phyloP scores from a whole-genome alignment of 208 protist genomes.

The Trypanosoma mega region DNA sequence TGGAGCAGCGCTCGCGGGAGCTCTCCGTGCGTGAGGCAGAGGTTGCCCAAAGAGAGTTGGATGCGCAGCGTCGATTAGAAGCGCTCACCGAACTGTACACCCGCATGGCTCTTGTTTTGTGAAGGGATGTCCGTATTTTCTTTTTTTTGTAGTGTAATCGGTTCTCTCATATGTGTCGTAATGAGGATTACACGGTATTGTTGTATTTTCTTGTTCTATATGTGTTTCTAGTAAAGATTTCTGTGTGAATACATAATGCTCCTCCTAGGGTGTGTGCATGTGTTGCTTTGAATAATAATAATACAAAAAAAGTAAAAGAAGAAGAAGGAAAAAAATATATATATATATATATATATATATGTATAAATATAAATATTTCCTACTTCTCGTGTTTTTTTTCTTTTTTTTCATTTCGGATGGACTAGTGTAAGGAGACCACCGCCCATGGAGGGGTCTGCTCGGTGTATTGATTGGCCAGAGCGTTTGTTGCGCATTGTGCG shows the following conservation, averaged over 20 bases:
- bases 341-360: not conserved
- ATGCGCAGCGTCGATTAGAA: conserved; percentile 2
- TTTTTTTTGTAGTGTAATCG: no score
- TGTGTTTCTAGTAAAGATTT: no score
- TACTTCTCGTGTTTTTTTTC: conserved; percentile 16
- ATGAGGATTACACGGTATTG: no score
- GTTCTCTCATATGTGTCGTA: no score
- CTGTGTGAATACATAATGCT: conserved; percentile 2
- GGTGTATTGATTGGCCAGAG: conserved; percentile 52
- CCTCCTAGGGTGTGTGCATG: not conserved
- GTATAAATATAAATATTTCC: conserved; percentile 1
- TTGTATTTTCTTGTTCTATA: no score
- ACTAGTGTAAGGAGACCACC: not conserved
- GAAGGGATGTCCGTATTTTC: no score
- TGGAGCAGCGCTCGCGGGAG: conserved; percentile 13
- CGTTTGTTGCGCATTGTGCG: conserved; percentile 42
- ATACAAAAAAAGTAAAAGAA: no score
- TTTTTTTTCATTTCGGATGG: not conserved
- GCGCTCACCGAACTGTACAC: not conserved
- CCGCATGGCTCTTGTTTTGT: no score
- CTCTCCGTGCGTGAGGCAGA: conserved; percentile 14
- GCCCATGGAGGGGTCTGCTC: not conserved
- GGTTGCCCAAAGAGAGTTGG: no score
- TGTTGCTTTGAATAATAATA: not conserved
- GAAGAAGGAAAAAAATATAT: no score